Percentiles rank a stretch among this genome's conserved stretches.
These are phyloP conservation scores for Plectosphaerella plurivora DNA, from an alignment of 2,329 filamentous ascomycete genomes.

Conservation along the genomic window DNA sequence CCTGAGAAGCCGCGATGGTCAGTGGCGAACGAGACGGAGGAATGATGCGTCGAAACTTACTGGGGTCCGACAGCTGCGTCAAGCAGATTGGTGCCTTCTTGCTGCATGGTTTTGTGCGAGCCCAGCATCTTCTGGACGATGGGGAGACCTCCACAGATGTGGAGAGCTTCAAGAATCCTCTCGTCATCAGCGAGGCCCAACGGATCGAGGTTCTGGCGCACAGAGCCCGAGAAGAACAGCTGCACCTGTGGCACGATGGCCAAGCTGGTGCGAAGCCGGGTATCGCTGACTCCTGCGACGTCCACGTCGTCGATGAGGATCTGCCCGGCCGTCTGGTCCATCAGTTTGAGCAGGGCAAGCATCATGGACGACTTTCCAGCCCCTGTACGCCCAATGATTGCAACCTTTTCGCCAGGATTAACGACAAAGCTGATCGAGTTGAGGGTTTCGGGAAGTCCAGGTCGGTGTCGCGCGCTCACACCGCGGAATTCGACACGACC, in stretches of 20 bases:
- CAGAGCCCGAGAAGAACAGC: conserved; percentile 1
- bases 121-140: background rate
- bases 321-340: conserved; percentile 29
- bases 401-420: conserved; percentile 47
- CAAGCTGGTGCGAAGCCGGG: conserved; percentile 2
- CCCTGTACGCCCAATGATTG: conserved; percentile 55
- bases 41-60: background rate
- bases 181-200: background rate
- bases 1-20: background rate
- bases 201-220: conserved; percentile 1
- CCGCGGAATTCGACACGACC: conserved; percentile 1
- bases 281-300: conserved; percentile 1
- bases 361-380: conserved; percentile 59
- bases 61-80: background rate
- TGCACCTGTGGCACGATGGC: conserved; percentile 5
- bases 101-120: background rate
- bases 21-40: background rate
- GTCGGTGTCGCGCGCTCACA: conserved; percentile 19
- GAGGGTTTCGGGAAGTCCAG: conserved; percentile 16
- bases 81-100: background rate
- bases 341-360: conserved; percentile 54
- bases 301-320: conserved; percentile 34
- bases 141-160: background rate
- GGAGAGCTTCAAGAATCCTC: background rate
- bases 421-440: conserved; percentile 11